Evolutionary conservation across 805 yeast species (phyloP).

Genomic region (Pichia heedii): DNA sequence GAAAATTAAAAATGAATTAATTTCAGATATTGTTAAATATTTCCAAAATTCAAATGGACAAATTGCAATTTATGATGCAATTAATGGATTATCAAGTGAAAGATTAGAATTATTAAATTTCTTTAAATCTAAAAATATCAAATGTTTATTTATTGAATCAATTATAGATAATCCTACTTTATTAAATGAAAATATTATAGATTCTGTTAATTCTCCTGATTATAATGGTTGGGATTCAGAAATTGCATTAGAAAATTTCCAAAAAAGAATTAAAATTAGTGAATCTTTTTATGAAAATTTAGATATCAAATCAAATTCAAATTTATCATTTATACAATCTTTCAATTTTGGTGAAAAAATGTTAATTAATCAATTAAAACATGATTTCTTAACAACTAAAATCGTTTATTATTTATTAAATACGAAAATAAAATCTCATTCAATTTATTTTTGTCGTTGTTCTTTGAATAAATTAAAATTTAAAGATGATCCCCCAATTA

Average conservation of each 20-base stretch:
- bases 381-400: constrained; percentile 84
- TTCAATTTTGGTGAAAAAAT: constrained; percentile 85
- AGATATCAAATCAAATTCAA: constrained; percentile 32
- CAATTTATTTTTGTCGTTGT: constrained; percentile 88
- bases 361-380: constrained; percentile 68
- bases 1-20: constrained; percentile 51
- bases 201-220: constrained; percentile 84
- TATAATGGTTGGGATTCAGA: constrained; percentile 67
- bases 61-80: constrained; percentile 93
- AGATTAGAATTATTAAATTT: constrained; percentile 48
- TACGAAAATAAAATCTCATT: constrained; percentile 75
- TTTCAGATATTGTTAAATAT: constrained; percentile 60
- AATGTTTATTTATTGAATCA: constrained; percentile 81
- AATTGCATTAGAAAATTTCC: constrained; percentile 69
- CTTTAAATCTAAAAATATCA: constrained; percentile 53
- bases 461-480: constrained; percentile 49
- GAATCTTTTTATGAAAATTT: constrained; percentile 68
- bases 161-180: constrained; percentile 65
- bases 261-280: constrained; percentile 58
- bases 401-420: constrained; percentile 91
- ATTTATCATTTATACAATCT: constrained; percentile 70
- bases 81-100: constrained; percentile 69
- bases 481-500: constrained; percentile 74
- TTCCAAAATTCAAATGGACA: constrained; percentile 78
- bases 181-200: constrained; percentile 66